These are phyloP conservation scores for Yarrowia hollandica DNA, from an alignment of 805 yeast species.

Conservation along the genomic window DNA sequence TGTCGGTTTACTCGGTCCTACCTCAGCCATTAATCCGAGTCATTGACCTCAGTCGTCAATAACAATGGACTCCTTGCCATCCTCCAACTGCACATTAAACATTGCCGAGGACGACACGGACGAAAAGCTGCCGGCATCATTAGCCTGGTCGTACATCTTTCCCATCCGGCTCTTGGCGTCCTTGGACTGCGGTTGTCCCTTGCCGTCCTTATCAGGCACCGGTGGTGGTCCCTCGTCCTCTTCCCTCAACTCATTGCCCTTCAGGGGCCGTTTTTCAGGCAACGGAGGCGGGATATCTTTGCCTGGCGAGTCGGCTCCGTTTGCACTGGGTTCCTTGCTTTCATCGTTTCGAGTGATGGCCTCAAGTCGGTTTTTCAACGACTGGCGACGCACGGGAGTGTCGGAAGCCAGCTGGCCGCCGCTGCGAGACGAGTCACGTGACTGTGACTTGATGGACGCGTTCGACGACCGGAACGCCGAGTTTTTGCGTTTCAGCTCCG, in stretches of 20 bases:
- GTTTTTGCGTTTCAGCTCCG: conserved; percentile 51
- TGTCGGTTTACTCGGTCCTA: no score
- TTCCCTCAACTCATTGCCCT: not conserved
- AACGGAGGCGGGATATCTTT: conserved; percentile 2
- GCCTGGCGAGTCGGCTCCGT: not conserved
- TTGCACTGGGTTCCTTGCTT: not conserved
- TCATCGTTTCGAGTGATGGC: not conserved
- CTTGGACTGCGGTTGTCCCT: not conserved
- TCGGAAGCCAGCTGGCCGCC: not conserved
- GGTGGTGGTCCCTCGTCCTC: not conserved
- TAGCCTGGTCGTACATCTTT: conserved; percentile 14
- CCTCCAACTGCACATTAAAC: conserved; percentile 26
- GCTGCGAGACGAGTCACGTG: conserved; percentile 15
- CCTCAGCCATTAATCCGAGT: no score
- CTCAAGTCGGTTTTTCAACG: conserved; percentile 25
- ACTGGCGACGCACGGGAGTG: conserved; percentile 11
- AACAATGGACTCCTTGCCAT: conserved; percentile 19
- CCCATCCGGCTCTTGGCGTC: not conserved
- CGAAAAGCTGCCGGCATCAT: conserved; percentile 13
- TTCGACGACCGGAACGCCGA: conserved; percentile 31
- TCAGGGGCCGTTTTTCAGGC: not conserved
- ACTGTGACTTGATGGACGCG: conserved; percentile 4
- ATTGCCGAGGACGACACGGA: conserved; percentile 22
- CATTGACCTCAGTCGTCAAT: conserved; percentile 20
- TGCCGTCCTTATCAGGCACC: conserved; percentile 8